Evolutionary conservation across 2,329 filamentous ascomycete genomes (phyloP).

Genomic region (Macrophomina tecta): DNA sequence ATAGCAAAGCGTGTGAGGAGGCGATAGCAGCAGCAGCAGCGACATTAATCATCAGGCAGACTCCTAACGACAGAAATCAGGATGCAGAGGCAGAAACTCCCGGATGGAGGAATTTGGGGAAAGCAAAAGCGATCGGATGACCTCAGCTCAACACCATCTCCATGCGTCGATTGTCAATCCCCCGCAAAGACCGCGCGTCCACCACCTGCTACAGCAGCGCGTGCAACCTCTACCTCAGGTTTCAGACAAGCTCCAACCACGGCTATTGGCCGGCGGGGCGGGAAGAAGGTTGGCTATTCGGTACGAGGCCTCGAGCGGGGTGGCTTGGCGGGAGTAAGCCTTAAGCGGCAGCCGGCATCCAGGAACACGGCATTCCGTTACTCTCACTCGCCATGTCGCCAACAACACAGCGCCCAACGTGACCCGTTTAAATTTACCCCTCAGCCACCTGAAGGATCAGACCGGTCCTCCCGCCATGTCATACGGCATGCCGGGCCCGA

Average conservation of each 20-base stretch:
- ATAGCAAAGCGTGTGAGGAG: neutral
- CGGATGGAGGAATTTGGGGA: neutral
- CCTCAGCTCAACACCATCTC: neutral
- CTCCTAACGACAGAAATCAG: neutral
- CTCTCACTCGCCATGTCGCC: neutral
- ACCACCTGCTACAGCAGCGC: neutral
- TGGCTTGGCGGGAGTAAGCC: conserved; percentile 11
- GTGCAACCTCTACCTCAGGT: neutral
- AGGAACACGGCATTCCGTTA: neutral
- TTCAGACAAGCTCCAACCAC: neutral
- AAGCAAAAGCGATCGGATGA: neutral
- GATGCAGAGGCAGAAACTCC: neutral
- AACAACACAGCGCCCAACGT: neutral
- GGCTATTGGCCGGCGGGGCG: neutral
- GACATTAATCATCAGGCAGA: neutral
- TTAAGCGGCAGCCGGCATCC: neutral
- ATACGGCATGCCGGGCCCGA: neutral
- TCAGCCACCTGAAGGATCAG: neutral
- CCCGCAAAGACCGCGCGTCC: conserved; percentile 12
- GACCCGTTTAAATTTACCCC: neutral
- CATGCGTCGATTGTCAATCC: conserved; percentile 1
- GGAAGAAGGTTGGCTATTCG: neutral
- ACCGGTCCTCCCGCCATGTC: neutral
- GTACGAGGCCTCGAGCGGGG: neutral
- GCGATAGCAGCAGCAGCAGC: neutral